These are phyloP conservation scores for Globisporangium splendens DNA, from an alignment of 352 stramenopile genomes.

Conservation along the genomic window DNA sequence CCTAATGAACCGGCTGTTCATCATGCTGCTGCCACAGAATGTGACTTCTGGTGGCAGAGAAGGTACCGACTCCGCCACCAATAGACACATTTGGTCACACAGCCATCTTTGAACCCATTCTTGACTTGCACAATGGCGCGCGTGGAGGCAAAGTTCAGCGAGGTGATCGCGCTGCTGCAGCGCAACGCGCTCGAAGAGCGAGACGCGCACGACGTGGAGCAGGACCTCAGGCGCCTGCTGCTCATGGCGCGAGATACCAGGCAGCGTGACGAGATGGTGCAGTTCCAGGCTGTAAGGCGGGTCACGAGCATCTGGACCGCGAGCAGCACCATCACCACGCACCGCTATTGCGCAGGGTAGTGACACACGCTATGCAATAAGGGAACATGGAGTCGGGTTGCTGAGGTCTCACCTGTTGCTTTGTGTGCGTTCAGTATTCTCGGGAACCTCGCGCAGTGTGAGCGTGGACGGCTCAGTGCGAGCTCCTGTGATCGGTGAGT, in stretches of 20 bases:
- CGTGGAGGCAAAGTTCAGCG: slow-evolving; percentile 34
- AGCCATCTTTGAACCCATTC: no score
- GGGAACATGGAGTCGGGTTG: no score
- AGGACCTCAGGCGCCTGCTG: slow-evolving; percentile 49
- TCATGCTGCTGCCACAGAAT: no score
- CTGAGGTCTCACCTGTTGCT: not conserved
- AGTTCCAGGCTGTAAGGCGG: slow-evolving; percentile 49
- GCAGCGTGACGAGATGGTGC: slow-evolving; percentile 53
- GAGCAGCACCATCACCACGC: slow-evolving; percentile 12
- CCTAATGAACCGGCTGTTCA: no score
- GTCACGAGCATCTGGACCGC: slow-evolving; percentile 37
- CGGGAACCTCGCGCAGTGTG: slow-evolving; percentile 51
- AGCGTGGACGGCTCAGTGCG: slow-evolving; percentile 46
- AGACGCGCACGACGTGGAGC: slow-evolving; percentile 34
- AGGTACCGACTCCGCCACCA: no score
- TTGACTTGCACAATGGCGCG: not conserved
- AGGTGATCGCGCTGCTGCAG: slow-evolving; percentile 47
- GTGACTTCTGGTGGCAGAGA: no score
- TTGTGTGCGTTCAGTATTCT: slow-evolving; percentile 39
- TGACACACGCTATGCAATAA: not conserved
- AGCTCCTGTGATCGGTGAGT: slow-evolving; percentile 58
- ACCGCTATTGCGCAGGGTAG: slow-evolving; percentile 35
- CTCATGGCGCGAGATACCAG: slow-evolving; percentile 43
- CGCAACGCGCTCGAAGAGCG: slow-evolving; percentile 43
- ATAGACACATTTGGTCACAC: no score